These are phyloP conservation scores for Cynanchum wilfordii DNA, from an alignment of 257 asterid genomes.

Conservation along the genomic window DNA sequence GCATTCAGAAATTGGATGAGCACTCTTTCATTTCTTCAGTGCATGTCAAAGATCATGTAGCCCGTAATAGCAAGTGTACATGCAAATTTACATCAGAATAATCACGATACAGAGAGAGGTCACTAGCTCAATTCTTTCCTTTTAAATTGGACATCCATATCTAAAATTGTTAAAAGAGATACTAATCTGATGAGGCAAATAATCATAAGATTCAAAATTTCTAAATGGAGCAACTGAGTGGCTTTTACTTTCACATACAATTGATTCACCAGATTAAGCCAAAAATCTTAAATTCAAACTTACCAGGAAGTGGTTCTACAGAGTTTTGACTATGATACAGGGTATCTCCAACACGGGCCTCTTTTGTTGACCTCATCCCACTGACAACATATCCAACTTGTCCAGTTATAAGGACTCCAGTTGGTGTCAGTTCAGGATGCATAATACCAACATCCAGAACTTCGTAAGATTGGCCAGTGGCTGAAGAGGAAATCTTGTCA, in stretches of 20 bases:
- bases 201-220: background rate
- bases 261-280: constrained; percentile 1
- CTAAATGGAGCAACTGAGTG: background rate
- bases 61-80: background rate
- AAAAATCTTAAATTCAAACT: background rate
- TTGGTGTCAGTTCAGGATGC: constrained; percentile 90
- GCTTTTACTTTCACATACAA: background rate
- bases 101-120: background rate
- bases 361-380: constrained; percentile 96
- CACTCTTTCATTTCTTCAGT: background rate
- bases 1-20: background rate
- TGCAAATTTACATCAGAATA: background rate
- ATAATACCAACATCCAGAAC: constrained; percentile 82
- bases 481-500: constrained; percentile 80
- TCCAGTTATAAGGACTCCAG: constrained; percentile 86
- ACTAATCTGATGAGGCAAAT: background rate
- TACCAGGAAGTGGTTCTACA: constrained; percentile 91
- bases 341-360: constrained; percentile 96
- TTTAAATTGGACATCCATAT: background rate
- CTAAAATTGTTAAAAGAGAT: background rate
- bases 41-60: background rate
- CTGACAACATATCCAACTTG: constrained; percentile 93
- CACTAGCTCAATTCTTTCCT: background rate
- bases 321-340: constrained; percentile 55
- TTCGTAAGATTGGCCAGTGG: constrained; percentile 87